A percentile compares a stretch with the other conserved stretches of the same genome.
phyloP scores from a whole-genome alignment of 2,329 filamentous ascomycete species.

The Fusarium albidum region DNA sequence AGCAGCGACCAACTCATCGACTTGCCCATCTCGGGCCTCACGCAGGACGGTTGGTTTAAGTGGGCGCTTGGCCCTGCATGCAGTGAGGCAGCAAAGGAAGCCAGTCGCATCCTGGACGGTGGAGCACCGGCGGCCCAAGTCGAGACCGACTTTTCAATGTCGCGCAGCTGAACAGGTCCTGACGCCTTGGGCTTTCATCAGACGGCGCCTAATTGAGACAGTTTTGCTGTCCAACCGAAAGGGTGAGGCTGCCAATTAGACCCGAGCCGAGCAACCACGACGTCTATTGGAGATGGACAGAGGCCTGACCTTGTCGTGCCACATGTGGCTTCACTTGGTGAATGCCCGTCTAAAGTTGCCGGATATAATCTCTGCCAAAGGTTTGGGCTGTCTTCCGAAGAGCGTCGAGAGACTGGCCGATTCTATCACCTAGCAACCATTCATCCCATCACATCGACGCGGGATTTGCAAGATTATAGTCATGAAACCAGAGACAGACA shows the following conservation, averaged over 20 bases:
- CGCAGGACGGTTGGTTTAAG: slow-evolving; percentile 16
- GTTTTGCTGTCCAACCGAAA: slow-evolving; percentile 29
- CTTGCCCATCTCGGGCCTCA: slow-evolving; percentile 13
- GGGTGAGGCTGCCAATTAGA: slow-evolving; percentile 34
- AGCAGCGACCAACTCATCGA: slow-evolving; percentile 31
- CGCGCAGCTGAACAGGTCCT: slow-evolving; percentile 17
- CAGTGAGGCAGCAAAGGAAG: slow-evolving; percentile 14
- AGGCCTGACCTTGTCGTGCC: slow-evolving; percentile 21
- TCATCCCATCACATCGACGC: slow-evolving; percentile 17
- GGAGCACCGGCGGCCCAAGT: slow-evolving; percentile 33
- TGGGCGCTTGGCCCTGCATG: slow-evolving; percentile 29
- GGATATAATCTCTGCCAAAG: slow-evolving; percentile 10
- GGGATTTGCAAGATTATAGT: slow-evolving; percentile 6
- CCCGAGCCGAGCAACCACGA: slow-evolving; percentile 28
- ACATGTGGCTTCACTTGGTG: slow-evolving; percentile 22
- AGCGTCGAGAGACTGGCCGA: slow-evolving; percentile 13
- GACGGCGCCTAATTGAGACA: slow-evolving; percentile 32
- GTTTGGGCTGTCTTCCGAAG: slow-evolving; percentile 13
- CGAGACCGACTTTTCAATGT: slow-evolving; percentile 39
- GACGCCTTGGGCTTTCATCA: slow-evolving; percentile 32
- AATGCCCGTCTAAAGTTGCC: slow-evolving; percentile 1
- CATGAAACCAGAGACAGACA: slow-evolving; percentile 31
- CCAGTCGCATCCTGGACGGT: slow-evolving; percentile 29
- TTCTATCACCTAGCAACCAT: slow-evolving; percentile 6
- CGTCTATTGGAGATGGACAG: slow-evolving; percentile 15